phyloP scores from a whole-genome alignment of 2,329 filamentous ascomycete genomes.

The Beauveria asiatica region DNA sequence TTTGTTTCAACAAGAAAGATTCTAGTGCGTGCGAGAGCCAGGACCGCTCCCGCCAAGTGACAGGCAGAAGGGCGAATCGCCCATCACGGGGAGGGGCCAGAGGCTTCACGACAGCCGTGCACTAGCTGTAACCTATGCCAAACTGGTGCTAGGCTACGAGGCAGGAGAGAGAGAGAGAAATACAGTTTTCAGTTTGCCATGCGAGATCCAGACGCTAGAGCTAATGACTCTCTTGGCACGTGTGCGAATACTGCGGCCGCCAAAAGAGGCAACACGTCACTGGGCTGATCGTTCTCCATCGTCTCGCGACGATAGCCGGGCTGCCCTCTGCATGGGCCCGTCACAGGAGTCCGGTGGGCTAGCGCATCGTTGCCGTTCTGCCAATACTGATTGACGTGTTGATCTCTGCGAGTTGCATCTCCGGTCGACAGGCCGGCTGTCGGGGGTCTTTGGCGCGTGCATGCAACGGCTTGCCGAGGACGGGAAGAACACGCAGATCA shows the following conservation, averaged over 20 bases:
- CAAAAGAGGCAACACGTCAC: no score
- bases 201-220: not conserved
- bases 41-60: not conserved
- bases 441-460: not conserved
- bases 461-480: not conserved
- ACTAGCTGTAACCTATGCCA: not conserved
- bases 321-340: not conserved
- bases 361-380: not conserved
- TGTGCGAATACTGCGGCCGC: no score
- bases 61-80: not conserved
- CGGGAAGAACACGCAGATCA: not conserved
- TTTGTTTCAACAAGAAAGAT: not conserved
- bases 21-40: constrained; percentile 2
- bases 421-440: not conserved
- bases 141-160: not conserved
- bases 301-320: no score
- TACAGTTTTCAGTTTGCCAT: not conserved
- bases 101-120: constrained; percentile 1
- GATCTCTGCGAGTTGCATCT: not conserved
- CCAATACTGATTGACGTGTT: not conserved
- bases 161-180: not conserved
- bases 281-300: no score
- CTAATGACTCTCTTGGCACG: not conserved
- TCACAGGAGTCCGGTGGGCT: not conserved
- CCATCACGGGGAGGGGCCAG: not conserved